Conservation (phyloP, 352 stramenopile genomes). For the Phytophthora uliginosa region DNA sequence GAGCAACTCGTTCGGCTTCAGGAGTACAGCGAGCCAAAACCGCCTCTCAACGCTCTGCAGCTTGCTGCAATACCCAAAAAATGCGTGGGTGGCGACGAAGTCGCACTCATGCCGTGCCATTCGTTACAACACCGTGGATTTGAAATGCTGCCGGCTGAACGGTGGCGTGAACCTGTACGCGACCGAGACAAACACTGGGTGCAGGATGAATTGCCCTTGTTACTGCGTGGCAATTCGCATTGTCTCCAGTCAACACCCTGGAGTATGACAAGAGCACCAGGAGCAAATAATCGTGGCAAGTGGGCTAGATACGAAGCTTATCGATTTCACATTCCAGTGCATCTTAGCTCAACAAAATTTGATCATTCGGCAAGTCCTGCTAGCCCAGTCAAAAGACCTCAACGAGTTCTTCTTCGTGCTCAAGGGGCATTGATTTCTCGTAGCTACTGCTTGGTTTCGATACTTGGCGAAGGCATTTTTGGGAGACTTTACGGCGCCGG, state of each 20-base stretch:
- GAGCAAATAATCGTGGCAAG: constrained; percentile 46
- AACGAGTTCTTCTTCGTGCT: constrained; percentile 50
- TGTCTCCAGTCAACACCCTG: constrained; percentile 1
- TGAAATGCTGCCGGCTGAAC: constrained; percentile 43
- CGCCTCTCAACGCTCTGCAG: constrained; percentile 45
- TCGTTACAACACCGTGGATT: constrained; percentile 54
- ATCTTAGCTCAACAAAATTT: background rate
- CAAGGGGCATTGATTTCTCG: constrained; percentile 65
- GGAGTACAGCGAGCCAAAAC: constrained; percentile 34
- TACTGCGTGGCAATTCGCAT: constrained; percentile 27
- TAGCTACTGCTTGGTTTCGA: constrained; percentile 70
- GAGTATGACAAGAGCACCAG: constrained; percentile 54
- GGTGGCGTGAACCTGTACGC: constrained; percentile 64
- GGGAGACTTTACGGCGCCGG: constrained; percentile 64
- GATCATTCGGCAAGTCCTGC: background rate
- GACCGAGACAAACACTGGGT: constrained; percentile 72
- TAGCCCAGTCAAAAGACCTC: constrained; percentile 27
- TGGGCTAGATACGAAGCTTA: constrained; percentile 53
- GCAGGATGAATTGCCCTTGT: constrained; percentile 56
- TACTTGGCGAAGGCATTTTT: constrained; percentile 68
- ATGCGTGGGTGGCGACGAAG: constrained; percentile 56
- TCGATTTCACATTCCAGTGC: constrained; percentile 42
- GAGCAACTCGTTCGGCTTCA: constrained; percentile 70
- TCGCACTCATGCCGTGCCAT: constrained; percentile 83
- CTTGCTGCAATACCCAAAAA: constrained; percentile 62